Base-by-base conservation (phyloP, 371 early-diverging fungal genomes). In the Mucor circinelloides region DNA sequence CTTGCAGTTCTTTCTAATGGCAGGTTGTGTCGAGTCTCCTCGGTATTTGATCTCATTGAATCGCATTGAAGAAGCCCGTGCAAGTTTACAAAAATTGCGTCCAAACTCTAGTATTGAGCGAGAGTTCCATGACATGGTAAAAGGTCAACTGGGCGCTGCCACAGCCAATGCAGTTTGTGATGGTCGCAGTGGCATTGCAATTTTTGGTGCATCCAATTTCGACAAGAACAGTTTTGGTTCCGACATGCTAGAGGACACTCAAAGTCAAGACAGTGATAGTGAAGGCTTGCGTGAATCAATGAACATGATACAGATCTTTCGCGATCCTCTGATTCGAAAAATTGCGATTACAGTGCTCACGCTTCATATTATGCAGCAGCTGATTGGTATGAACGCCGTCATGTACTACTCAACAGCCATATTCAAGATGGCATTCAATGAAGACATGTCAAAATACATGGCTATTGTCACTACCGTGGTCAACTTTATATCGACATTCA, bases 141-240 rank as follows among this genome's bases (percentile, higher is more conserved):
- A 60, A 46, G 68, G 62, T 57, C 55, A 56, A 10, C 46, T 67
- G 3, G 62, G 68, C 46, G 48, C 28, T 56, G 7, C 44, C 9
- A 57, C 99, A 48, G 96, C 97, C 30, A 89, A 90, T 68, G 92
- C 97, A 27, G 98, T 98, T 59, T 98, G 97, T 66, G 92, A 95
- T 60, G 97, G 96, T 69, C 91, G 95, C 63, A 97, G 95, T 40
- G 96, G 97, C 15, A 85, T 93, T 8, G 15, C 7, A 28, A 46
- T 30, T n/a, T 25, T 10, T 28, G 50, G 48, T 0, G 38, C 12
- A 0, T 15, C 25, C 1, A 38, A 28, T 23, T 15, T 32, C 7
- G 15, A 36, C 0, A 60, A 60, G 30, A 34, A 42, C 9, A 21
- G 28, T 13, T n/a, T 55, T 8, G 58, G 67, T 21, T 28, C 57